Base-by-base conservation (phyloP, 1,284 basidiomycete genomes). In the Irpex lacteus region DNA sequence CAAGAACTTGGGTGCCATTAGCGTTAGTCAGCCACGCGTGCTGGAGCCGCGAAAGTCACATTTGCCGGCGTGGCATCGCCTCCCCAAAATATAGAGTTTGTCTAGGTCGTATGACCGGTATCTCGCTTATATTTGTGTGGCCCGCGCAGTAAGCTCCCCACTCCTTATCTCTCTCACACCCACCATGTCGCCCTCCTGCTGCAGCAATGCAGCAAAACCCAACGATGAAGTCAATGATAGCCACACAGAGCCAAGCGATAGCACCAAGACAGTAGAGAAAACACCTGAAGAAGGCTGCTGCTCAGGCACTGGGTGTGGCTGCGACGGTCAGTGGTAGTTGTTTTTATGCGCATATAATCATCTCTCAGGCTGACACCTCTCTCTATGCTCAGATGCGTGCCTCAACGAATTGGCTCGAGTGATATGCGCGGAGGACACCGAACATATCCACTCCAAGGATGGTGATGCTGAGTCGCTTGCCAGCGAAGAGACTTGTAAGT, bases 371-470 rank as follows among this genome's bases (percentile, higher is more conserved):
- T 44, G 26, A 44, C 37, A 6, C 15, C 7, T 9, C 18, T 11
- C 21, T 15, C 36, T 7, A 19, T n/a, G 40, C 32, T 36, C 50
- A 75, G 74, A 74, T 60, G 36, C 61, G 9, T 75, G 74, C 53
- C 60, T 75, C 21, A 70, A 73, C 26, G 60, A 73, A 49, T 68
- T 74, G 5, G 74, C 74, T 7, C 68, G 70, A 47, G 72, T 68
- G 11, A 73, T 75, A 7, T 75, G 74, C 59, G 73, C 71, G 11
- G 69, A 72, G 40, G 73, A 75, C 59, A 71, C 73, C 56, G 69
- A 61, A 13, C 74, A 75, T 59, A 60, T 73, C 7, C 74, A 75
- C 44, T 13, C 47, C 18, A 44, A 65, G 9, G 44, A n/a, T 18
- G n/a, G 36, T 13, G 62, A 62, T 7, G 61, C 60, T 11, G 26